Evolutionary conservation across 2,329 filamentous ascomycete species (phyloP).

Genomic region (Torrubiella hemipterigena): DNA sequence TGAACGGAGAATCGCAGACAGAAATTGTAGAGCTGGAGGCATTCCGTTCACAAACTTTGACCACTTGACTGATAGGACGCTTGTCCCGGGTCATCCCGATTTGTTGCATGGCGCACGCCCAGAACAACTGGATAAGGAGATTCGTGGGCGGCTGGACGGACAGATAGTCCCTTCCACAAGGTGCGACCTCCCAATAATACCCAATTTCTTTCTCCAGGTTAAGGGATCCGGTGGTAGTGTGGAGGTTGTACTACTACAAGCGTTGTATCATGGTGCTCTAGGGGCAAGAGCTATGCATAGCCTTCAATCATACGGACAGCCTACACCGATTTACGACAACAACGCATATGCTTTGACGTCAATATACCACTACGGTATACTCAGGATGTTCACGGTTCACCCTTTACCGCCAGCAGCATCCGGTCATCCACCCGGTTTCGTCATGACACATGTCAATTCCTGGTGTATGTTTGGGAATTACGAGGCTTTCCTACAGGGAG

Average conservation of each 20-base stretch:
- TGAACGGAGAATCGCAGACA: constrained; percentile 11
- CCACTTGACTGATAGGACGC: constrained; percentile 20
- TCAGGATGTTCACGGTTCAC: constrained; percentile 24
- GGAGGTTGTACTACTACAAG: constrained; percentile 19
- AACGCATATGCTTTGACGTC: constrained; percentile 24
- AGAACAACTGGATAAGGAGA: constrained; percentile 14
- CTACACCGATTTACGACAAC: constrained; percentile 20
- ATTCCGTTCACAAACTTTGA: constrained; percentile 23
- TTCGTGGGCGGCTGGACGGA: constrained; percentile 13
- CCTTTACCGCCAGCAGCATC: constrained; percentile 13
- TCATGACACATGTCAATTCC: constrained; percentile 22
- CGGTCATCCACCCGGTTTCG: constrained; percentile 20
- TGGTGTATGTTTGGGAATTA: constrained; percentile 15
- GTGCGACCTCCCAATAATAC: constrained; percentile 16
- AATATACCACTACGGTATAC: constrained; percentile 22
- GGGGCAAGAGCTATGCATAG: constrained; percentile 18
- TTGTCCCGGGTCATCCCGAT: constrained; percentile 18
- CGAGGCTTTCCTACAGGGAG: constrained; percentile 21
- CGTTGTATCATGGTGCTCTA: constrained; percentile 22
- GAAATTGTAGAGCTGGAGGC: constrained; percentile 12
- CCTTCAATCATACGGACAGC: constrained; percentile 18
- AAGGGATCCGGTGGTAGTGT: constrained; percentile 21
- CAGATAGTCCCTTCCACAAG: constrained; percentile 21
- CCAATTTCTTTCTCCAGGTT: constrained; percentile 26
- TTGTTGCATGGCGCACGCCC: constrained; percentile 20